These are phyloP conservation scores for Epichloe sylvatica DNA, from an alignment of 2,329 filamentous ascomycete genomes.

Conservation along the genomic window DNA sequence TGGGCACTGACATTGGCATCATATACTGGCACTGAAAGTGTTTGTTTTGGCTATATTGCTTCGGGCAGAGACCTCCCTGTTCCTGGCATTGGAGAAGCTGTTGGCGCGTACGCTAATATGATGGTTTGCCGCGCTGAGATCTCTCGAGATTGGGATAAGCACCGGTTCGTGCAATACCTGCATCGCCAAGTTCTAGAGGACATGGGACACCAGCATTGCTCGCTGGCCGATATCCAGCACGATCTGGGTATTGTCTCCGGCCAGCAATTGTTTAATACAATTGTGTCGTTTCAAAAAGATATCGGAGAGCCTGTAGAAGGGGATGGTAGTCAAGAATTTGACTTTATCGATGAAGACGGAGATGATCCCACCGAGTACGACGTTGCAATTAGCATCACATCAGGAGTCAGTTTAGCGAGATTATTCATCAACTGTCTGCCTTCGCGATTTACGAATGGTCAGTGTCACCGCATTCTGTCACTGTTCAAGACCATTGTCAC, in stretches of 20 bases:
- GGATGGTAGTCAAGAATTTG: not conserved
- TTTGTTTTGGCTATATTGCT: conserved; percentile 40
- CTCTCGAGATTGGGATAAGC: conserved; percentile 8
- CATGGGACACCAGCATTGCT: conserved; percentile 35
- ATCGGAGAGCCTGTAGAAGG: not conserved
- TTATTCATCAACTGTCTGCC: conserved; percentile 1
- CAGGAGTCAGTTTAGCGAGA: not conserved
- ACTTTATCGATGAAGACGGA: conserved; percentile 4
- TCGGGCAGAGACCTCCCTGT: conserved; percentile 39
- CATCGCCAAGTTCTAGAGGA: conserved; percentile 32
- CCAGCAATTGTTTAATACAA: conserved; percentile 18
- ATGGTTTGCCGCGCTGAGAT: conserved; percentile 34
- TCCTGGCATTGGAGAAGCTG: conserved; percentile 30
- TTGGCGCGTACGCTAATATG: conserved; percentile 42
- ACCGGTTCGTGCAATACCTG: conserved; percentile 19
- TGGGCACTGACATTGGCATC: conserved; percentile 37
- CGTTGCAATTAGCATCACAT: conserved; percentile 11
- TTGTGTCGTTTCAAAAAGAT: conserved; percentile 18
- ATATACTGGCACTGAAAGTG: conserved; percentile 31
- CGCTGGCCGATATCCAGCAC: conserved; percentile 31
- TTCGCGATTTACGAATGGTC: conserved; percentile 1
- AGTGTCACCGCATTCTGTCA: not conserved
- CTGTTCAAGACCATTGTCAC: not conserved
- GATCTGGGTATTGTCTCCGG: conserved; percentile 12
- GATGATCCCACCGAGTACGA: conserved; percentile 15